Conservation (phyloP, 345 rosid species). For the Ricinus communis region DNA sequence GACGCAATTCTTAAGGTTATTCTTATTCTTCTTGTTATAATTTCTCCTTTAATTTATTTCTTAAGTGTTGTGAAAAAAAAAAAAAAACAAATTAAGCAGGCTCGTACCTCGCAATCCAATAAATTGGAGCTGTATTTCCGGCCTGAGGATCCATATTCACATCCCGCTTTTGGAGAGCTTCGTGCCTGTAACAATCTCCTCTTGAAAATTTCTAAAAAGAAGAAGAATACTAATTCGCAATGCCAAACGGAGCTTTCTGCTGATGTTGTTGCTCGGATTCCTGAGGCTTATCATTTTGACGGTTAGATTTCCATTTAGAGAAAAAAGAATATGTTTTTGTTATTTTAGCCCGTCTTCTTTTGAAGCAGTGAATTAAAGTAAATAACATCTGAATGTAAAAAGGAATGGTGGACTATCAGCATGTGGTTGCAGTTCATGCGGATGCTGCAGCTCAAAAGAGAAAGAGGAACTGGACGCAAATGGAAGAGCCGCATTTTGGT, state of each 20-base stretch:
- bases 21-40: background rate
- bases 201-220: constrained; percentile 54
- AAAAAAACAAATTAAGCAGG: too few relatives aligned
- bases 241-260: constrained; percentile 42
- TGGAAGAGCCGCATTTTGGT: constrained; percentile 53
- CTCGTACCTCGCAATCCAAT: constrained; percentile 52
- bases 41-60: background rate
- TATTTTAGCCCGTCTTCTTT: background rate
- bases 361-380: background rate
- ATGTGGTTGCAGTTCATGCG: constrained; percentile 84
- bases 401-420: constrained; percentile 98
- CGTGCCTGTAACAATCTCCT: constrained; percentile 52
- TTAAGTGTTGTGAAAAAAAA: too few relatives aligned
- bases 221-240: constrained; percentile 15
- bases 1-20: constrained; percentile 62
- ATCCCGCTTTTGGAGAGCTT: constrained; percentile 71
- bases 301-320: too few relatives aligned
- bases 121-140: constrained; percentile 80
- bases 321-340: too few relatives aligned
- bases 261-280: constrained; percentile 65
- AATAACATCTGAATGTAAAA: background rate
- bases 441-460: constrained; percentile 55
- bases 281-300: constrained; percentile 70
- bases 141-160: constrained; percentile 87
- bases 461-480: constrained; percentile 67